phyloP scores from a whole-genome alignment of 192 early-diverging fungal genomes.

The Entophlyctis helioformis region DNA sequence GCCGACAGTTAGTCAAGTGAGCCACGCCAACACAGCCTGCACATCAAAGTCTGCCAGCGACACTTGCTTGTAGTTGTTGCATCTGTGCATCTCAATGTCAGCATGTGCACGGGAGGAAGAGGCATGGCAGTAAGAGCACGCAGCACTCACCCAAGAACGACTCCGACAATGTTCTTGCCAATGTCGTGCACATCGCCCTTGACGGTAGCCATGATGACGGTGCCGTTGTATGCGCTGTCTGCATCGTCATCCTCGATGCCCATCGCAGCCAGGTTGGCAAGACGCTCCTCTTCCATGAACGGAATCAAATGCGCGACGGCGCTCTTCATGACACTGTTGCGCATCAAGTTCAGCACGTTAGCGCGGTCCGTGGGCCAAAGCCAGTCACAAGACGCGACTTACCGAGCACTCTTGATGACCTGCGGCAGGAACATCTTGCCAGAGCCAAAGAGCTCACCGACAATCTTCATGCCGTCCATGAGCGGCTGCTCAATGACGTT shows the following conservation, averaged over 20 bases:
- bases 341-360: not conserved
- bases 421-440: constrained; percentile 99
- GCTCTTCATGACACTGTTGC: constrained; percentile 82
- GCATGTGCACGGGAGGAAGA: too few species aligned
- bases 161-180: constrained; percentile 95
- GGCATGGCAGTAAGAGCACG: too few species aligned
- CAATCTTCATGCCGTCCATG: constrained; percentile 88
- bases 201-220: constrained; percentile 86
- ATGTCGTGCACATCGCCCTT: constrained; percentile 98
- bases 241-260: constrained; percentile 48
- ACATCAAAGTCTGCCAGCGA: too few species aligned
- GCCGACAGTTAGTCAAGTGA: too few species aligned
- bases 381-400: constrained; percentile 5
- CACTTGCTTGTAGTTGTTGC: constrained; percentile 97
- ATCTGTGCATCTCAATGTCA: too few species aligned
- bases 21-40: too few species aligned
- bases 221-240: constrained; percentile 66
- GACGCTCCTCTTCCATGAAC: constrained; percentile 85
- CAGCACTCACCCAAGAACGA: constrained; percentile 89
- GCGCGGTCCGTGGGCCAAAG: not conserved
- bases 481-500: constrained; percentile 95
- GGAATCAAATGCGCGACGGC: constrained; percentile 94
- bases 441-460: constrained; percentile 87
- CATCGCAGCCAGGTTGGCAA: constrained; percentile 44
- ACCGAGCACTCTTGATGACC: constrained; percentile 89